Evolutionary conservation across 805 yeast species (phyloP).

Genomic region (Candida succiphila): DNA sequence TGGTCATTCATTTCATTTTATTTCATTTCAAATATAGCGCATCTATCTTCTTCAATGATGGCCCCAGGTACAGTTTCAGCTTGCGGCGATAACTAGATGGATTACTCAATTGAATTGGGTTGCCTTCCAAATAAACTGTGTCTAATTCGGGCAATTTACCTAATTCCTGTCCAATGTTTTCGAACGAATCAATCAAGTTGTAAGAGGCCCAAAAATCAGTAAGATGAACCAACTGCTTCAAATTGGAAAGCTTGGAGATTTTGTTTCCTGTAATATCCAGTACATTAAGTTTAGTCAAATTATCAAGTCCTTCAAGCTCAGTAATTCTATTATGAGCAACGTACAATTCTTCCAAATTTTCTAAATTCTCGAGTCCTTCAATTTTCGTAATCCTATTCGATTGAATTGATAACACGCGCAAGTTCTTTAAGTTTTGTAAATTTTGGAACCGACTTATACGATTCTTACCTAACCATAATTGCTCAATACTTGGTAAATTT

Average conservation of each 20-base stretch:
- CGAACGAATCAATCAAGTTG: constrained; percentile 59
- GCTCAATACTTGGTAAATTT: constrained; percentile 45
- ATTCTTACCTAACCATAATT: constrained; percentile 92
- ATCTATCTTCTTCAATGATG: constrained; percentile 73
- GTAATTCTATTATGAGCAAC: constrained; percentile 75
- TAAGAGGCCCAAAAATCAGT: constrained; percentile 94
- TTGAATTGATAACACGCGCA: constrained; percentile 79
- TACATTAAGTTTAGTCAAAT: constrained; percentile 54
- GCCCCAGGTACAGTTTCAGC: constrained; percentile 60
- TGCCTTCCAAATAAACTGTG: constrained; percentile 89
- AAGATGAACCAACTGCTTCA: constrained; percentile 55
- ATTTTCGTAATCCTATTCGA: constrained; percentile 70
- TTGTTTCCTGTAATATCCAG: constrained; percentile 77
- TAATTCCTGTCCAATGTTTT: constrained; percentile 58
- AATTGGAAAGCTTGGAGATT: constrained; percentile 48
- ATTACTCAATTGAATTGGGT: constrained; percentile 69
- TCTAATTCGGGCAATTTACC: constrained; percentile 55
- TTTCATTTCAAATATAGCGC: constrained; percentile 63
- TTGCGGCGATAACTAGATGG: constrained; percentile 84
- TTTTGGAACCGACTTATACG: constrained; percentile 57
- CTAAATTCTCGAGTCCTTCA: constrained; percentile 70
- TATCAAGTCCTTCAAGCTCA: constrained; percentile 69
- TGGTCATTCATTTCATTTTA: no score
- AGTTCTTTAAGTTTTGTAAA: constrained; percentile 44
- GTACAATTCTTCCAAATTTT: constrained; percentile 75